Evolutionary conservation across 805 yeast genomes (phyloP), one percentile per base, ranked within the genome.

Genomic region (Candida succiphila): DNA sequence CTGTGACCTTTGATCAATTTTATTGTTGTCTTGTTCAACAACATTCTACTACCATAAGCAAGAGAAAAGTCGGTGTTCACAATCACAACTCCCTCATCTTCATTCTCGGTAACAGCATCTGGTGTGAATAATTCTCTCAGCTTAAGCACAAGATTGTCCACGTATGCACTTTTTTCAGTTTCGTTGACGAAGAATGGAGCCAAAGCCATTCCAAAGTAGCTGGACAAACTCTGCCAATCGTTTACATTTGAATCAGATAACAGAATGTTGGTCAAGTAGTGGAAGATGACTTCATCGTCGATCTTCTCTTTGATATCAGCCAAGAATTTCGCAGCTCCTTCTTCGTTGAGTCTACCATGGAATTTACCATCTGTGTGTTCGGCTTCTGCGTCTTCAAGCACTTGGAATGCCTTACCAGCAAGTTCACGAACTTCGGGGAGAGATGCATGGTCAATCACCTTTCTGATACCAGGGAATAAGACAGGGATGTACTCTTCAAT

Each of bases 11-110:
- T 86, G 47, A 84, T 66, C 41, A 89, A 70, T 53, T 95, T 75
- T 55, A 89, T 65, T 40, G 72, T 83, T 30, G 98, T 87, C 65
- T 92, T 92, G 70, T 88, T 89, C 48, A 89, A 67, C 47, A 92
- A 72, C 96, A 89, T 89, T 63, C 96, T 78, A 19, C 96, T 84
- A 61, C 98, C 98, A 55, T 92, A 92, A 25, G 98, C 98, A 44
- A 89, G 67, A 0, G 97, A 92, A 60, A 89, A 89, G 52, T 84
- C 92, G 24, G 96, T 80, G 57, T 92, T 87, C 43, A 88, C 96
- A 51, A 92, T 81, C 53, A 82, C 94, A 41, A 87, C 63, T 38
- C 94, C 96, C 29, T 86, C 96, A 26, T 78, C 83, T 16, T 66
- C 71, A 38, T 74, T 73, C 28, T 71, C 79, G 33, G 66, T 72